Evolutionary conservation across 371 early-diverging fungal genomes (phyloP), one percentile per base, ranked within the genome.

Genomic region (Nematocida ausubeli): DNA sequence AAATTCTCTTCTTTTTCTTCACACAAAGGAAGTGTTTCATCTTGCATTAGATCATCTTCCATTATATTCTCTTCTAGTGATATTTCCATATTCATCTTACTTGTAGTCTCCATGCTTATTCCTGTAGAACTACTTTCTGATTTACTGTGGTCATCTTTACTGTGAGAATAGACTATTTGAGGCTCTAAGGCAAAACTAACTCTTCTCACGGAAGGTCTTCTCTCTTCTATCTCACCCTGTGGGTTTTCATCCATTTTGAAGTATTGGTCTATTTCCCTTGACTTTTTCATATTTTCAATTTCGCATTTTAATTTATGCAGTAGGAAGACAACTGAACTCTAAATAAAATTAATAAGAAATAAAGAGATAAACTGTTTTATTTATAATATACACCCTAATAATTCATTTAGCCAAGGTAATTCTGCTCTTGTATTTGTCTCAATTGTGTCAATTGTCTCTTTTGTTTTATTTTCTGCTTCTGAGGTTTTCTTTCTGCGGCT

Each of bases 1-100:
- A 75, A 75, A 55, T 75, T 75, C 52, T 65, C 78, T 50, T 75
- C 78, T 32, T 57, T 39, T 24, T 75, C 78, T 24, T 66, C 78
- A 40, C 67, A 64, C 3, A 75, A 14, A 26, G 67, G 67, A 24
- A 75, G 67, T 5, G 63, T 66, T 30, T 65, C 67, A 55, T 57
- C 51, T 34, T 58, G 37, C 39, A 44, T 14, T 34, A 72, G 35
- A 14, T 37, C 37, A n/a, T 63, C 68, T 9, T 72, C 63, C 37
- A 32, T 32, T 6, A 47, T 6, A 57, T 28, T 9, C 32, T 72
- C 64, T 28, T 62, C 73, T 26, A 62, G 42, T 34, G 34, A 37
- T n/a, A 66, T 30, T 9, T 65, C 65, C 47, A 58, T 50, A 34
- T 30, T 19, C 9, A 26, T 49, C 37, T 49, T 63, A 24, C 26